phyloP scores from a whole-genome alignment of 2,329 filamentous ascomycete species.

The Zymoseptoria tritici region DNA sequence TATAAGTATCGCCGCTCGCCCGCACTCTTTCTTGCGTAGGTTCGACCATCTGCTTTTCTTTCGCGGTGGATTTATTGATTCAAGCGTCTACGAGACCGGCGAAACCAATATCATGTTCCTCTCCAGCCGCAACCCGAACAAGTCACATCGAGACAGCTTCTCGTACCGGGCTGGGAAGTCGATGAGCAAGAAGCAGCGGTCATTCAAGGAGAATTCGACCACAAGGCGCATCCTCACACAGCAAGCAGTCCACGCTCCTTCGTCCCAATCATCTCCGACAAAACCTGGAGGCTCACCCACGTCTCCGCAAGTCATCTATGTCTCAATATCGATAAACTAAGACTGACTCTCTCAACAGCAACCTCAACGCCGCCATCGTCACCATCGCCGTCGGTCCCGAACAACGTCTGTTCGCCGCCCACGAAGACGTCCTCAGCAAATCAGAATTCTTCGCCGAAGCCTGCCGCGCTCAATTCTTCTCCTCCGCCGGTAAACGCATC shows the following conservation, averaged over 20 bases:
- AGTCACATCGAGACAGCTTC: slow-evolving; percentile 30
- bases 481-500: slow-evolving; percentile 59
- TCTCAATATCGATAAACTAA: background rate
- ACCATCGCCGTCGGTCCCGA: slow-evolving; percentile 67
- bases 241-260: slow-evolving; percentile 16
- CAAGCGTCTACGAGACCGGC: background rate
- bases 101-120: slow-evolving; percentile 22
- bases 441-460: slow-evolving; percentile 71
- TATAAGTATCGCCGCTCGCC: slow-evolving; percentile 19
- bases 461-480: slow-evolving; percentile 57
- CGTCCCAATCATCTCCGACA: slow-evolving; percentile 22
- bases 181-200: slow-evolving; percentile 29
- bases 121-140: slow-evolving; percentile 18
- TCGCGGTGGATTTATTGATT: background rate
- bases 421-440: slow-evolving; percentile 72
- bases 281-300: slow-evolving; percentile 23
- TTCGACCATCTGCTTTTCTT: slow-evolving; percentile 5
- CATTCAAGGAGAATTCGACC: slow-evolving; percentile 27
- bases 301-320: slow-evolving; percentile 24
- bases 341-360: slow-evolving; percentile 10
- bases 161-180: slow-evolving; percentile 27
- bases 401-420: slow-evolving; percentile 78
- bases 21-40: slow-evolving; percentile 11
- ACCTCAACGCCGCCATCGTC: slow-evolving; percentile 60
- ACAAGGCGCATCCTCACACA: slow-evolving; percentile 22